Base-by-base conservation (phyloP, 768 basidiomycete species). In the Leccinum variicolor region DNA sequence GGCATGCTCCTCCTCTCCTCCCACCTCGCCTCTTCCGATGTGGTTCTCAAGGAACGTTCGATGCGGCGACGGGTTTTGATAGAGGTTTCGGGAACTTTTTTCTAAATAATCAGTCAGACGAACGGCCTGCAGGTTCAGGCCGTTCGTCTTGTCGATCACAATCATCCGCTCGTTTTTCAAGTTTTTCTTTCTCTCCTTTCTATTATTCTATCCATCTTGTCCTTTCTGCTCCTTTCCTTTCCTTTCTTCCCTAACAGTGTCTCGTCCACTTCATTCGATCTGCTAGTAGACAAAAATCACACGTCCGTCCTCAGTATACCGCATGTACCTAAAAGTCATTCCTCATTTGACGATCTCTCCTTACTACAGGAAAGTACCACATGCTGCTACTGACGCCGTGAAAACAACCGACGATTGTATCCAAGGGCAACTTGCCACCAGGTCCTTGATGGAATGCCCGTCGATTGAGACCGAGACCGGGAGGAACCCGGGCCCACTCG, bases 1-100 rank as follows among this genome's bases (percentile, higher is more conserved):
- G 56, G 66, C 67, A 41, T 67, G 66, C 23, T 28, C 28, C 34
- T 50, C 50, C 56, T 29, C 60, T 36, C 46, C 48, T 19, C 39
- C 50, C n/a, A 11, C 39, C 39, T 41, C 39, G 39, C 39, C 9
- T 19, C 10, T 41, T 41, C 41, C n/a, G n/a, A 19, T 11, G 10
- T 9, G 4, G 1, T 41, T 41, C 41, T 41, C 41, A 11, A n/a
- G 41, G 41, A 41, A 41, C 10, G 2, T 41, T 41, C 41, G n/a
- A 41, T 19, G 10, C 41, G n/a, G n/a, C 41, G n/a, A 39, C 36
- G 4, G 17, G 17, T n/a, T 39, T 39, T 9, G 33, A n/a, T 39
- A 39, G 8, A 39, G 36, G 17, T 39, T 39, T 39, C 17, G 17
- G 36, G 36, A 19, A 19, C 4, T 41, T 41, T 41, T 36, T 8